Base-by-base conservation (phyloP, 495 filamentous ascomycete genomes). In the Penicillium ochrochloron region DNA sequence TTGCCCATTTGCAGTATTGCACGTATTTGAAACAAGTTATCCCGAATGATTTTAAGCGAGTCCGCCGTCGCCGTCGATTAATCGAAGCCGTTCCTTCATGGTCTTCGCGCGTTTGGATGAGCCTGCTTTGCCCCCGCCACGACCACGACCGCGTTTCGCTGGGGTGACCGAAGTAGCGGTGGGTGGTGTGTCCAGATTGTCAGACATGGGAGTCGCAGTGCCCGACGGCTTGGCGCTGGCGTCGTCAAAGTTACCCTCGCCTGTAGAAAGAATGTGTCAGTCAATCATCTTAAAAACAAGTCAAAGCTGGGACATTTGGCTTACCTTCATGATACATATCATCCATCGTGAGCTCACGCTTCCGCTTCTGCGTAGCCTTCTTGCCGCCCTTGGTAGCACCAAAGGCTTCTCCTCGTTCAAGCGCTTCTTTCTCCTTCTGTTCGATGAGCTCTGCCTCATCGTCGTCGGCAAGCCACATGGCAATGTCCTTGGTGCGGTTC, bases 301-400 rank as follows among this genome's bases (percentile, higher is more conserved):
- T 60, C 33, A 59, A 12, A 14, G 44, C 21, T 31, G 12, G 19
- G 14, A 11, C 1, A 33, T 7, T 39, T 19, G 23, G 29, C 59
- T 67, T 79, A 97, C 94, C 94, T 85, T 97, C 94, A 78, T 97
- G 94, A 80, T 97, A 97, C 92, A 97, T 92, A 73, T 97, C 94
- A 78, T 97, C 94, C 79, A 97, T 77, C 70, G 89, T 94, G 59
- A 94, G 83, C 57, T 88, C 87, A 80, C 92, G 93, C 77, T 89
- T 90, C 46, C 86, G 80, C 75, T 87, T 90, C 65, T 73, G 73
- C 12, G 75, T 78, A 29, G 76, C 83, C 70, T 83, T 86, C 78
- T 86, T 86, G 14, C 80, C 82, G 66, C 85, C 85, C 67, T 84
- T 85, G 52, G 75, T 75, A 14, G 77, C 76, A 69, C 78, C 85